These are phyloP conservation scores for Sporisorium reilianum DNA, from an alignment of 1,284 basidiomycete genomes.

Conservation along the genomic window DNA sequence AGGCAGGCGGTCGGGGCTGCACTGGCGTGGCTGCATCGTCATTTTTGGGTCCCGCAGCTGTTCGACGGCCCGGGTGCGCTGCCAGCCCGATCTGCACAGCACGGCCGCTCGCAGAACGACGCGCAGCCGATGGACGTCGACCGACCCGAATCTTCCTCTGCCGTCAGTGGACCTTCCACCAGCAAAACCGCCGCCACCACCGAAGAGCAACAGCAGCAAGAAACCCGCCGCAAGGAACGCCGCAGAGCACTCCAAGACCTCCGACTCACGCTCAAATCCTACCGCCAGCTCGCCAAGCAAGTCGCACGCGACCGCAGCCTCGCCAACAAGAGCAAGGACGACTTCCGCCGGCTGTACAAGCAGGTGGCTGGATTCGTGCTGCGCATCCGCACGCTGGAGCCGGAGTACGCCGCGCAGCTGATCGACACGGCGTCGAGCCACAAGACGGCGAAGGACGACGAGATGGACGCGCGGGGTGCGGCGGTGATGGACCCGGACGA, in stretches of 20 bases:
- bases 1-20: constrained; percentile 76
- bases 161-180: not conserved
- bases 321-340: constrained; percentile 27
- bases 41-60: constrained; percentile 60
- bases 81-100: not conserved
- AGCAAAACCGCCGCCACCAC: not conserved
- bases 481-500: constrained; percentile 37
- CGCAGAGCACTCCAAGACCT: constrained; percentile 31
- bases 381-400: constrained; percentile 30
- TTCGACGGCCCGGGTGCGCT: constrained; percentile 21
- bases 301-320: constrained; percentile 57
- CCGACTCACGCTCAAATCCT: constrained; percentile 38
- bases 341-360: constrained; percentile 34
- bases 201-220: constrained; percentile 9
- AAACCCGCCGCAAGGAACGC: constrained; percentile 20
- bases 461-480: constrained; percentile 13
- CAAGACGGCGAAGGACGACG: constrained; percentile 30
- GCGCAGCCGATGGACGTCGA: constrained; percentile 14
- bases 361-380: constrained; percentile 45
- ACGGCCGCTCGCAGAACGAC: not conserved
- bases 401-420: constrained; percentile 27
- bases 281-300: constrained; percentile 49
- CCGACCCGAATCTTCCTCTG: constrained; percentile 15
- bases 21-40: constrained; percentile 56
- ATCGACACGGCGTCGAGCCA: constrained; percentile 16